A percentile compares a stretch with the other conserved stretches of the same genome.
Evolutionary conservation across 2,329 filamentous ascomycete genomes (phyloP).

Genomic region (Colletotrichum godetiae): DNA sequence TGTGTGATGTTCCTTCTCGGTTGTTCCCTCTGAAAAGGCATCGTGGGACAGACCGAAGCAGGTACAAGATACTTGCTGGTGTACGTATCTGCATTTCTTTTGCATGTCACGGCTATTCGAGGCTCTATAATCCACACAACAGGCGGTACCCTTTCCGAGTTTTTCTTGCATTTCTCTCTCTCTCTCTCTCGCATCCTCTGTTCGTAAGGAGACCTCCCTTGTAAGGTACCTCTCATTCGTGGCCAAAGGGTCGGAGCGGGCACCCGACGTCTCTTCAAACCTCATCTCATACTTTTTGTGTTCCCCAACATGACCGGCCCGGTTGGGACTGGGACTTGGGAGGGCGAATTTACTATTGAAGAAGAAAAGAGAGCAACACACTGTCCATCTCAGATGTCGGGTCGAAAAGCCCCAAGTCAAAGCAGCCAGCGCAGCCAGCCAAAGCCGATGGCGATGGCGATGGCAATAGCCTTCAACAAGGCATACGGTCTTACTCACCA

Average conservation of each 20-base stretch:
- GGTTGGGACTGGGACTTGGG: conserved; percentile 3
- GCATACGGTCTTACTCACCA: background rate
- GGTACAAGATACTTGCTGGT: background rate
- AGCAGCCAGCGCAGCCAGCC: background rate
- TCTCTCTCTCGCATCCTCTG: background rate
- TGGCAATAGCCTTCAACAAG: background rate
- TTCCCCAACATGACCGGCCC: conserved; percentile 12
- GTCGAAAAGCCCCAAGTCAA: no score
- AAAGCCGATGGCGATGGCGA: conserved; percentile 1
- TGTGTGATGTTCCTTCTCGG: background rate
- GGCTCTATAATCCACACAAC: conserved; percentile 31
- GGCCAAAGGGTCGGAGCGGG: conserved; percentile 17
- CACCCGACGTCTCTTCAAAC: conserved; percentile 11
- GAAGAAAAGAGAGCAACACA: no score
- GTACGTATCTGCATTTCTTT: background rate
- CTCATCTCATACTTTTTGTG: no score
- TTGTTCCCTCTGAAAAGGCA: background rate
- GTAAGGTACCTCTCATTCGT: background rate
- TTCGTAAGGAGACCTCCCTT: no score
- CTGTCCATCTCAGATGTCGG: conserved; percentile 1
- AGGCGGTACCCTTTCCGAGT: background rate
- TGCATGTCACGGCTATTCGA: conserved; percentile 32
- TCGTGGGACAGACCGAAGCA: background rate
- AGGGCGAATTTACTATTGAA: no score
- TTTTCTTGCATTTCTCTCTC: background rate